These are phyloP conservation scores for Leucosporidium yakuticum DNA, from an alignment of 768 basidiomycete genomes.

Conservation along the genomic window DNA sequence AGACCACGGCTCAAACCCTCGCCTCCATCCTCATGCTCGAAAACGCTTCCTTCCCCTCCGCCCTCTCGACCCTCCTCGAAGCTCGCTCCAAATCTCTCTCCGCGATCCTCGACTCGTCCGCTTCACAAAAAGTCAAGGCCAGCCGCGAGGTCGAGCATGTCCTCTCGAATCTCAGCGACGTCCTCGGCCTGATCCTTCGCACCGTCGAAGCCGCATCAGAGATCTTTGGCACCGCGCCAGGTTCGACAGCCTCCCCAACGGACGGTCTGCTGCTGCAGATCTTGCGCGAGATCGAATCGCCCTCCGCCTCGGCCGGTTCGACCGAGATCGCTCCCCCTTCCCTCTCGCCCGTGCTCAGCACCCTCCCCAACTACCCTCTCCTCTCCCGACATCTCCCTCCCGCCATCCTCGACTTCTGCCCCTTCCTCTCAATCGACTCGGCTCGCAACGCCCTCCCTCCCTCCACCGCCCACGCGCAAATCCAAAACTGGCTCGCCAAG, in stretches of 20 bases:
- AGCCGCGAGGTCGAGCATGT: slow-evolving; percentile 1
- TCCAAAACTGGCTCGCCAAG: slow-evolving; percentile 20
- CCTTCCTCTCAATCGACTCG: slow-evolving; percentile 16
- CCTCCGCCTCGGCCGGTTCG: neutral
- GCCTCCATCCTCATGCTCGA: slow-evolving; percentile 31
- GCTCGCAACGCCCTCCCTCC: neutral
- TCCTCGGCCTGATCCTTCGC: slow-evolving; percentile 20
- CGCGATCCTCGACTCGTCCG: slow-evolving; percentile 13
- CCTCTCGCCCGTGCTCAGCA: slow-evolving; percentile 25
- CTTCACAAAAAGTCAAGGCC: neutral
- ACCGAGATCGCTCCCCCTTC: neutral
- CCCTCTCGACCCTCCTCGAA: slow-evolving; percentile 24
- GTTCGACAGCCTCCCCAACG: neutral
- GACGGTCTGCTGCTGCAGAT: slow-evolving; percentile 19
- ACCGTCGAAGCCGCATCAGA: slow-evolving; percentile 21
- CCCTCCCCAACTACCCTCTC: slow-evolving; percentile 34
- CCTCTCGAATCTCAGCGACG: neutral
- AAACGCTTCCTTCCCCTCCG: neutral
- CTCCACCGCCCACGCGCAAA: neutral
- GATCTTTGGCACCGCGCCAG: slow-evolving; percentile 5
- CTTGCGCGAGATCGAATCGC: slow-evolving; percentile 17
- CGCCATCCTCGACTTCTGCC: slow-evolving; percentile 29
- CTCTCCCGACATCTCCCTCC: slow-evolving; percentile 33
- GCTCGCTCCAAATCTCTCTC: slow-evolving; percentile 16
- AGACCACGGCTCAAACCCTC: slow-evolving; percentile 24